Percentiles rank a stretch among this genome's conserved stretches.
Evolutionary conservation across 2,329 filamentous ascomycete genomes (phyloP).

Genomic region (Aspergillus fischeri): DNA sequence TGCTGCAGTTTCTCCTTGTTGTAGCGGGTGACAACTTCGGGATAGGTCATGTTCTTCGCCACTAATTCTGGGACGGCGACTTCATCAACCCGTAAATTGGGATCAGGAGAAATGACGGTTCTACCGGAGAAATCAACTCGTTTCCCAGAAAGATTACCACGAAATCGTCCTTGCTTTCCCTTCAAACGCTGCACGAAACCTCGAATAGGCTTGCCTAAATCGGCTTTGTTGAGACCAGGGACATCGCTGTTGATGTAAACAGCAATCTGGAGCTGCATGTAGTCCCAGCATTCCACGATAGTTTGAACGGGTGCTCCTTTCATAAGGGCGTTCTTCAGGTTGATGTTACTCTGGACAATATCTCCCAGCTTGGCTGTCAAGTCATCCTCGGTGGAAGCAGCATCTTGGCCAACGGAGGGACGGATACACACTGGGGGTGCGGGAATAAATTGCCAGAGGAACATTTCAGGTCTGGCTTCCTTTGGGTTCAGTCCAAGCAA

Average conservation of each 20-base stretch:
- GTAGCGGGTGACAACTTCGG: constrained; percentile 77
- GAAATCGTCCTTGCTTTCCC: constrained; percentile 94
- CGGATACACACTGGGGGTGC: constrained; percentile 92
- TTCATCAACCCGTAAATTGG: constrained; percentile 87
- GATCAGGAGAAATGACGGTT: constrained; percentile 96
- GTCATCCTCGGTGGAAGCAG: constrained; percentile 91
- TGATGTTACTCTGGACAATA: constrained; percentile 86
- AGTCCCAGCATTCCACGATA: constrained; percentile 98
- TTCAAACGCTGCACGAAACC: constrained; percentile 95
- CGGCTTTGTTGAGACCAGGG: constrained; percentile 83
- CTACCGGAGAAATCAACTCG: constrained; percentile 97
- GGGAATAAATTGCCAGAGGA: constrained; percentile 94
- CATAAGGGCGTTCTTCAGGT: constrained; percentile 75
- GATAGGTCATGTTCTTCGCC: constrained; percentile 95
- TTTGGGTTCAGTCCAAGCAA: constrained; percentile 81
- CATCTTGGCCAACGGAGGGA: constrained; percentile 89
- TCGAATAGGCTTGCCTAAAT: constrained; percentile 81
- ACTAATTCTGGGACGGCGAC: constrained; percentile 88
- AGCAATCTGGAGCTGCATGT: constrained; percentile 87
- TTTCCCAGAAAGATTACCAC: constrained; percentile 94
- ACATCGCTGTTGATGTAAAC: constrained; percentile 98
- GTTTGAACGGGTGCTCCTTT: constrained; percentile 82
- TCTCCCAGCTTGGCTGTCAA: constrained; percentile 95
- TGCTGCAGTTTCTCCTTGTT: constrained; percentile 78
- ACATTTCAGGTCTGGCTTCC: constrained; percentile 90